Evolutionary conservation across 345 rosid genomes (phyloP).

Genomic region (Populus davidiana): DNA sequence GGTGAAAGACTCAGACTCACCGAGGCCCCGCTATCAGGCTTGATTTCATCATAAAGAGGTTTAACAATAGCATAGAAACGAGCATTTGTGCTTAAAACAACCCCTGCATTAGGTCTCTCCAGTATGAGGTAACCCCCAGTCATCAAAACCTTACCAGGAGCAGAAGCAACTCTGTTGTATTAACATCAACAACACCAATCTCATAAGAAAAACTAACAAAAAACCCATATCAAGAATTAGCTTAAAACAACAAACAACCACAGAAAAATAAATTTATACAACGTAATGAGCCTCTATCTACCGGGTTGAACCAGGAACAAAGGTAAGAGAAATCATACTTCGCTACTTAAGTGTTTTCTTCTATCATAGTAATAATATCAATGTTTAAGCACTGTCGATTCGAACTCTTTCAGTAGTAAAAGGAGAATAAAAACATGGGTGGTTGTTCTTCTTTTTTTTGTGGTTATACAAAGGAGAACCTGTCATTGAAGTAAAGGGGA

Average conservation of each 20-base stretch:
- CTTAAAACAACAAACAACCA: neutral
- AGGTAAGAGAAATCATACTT: neutral
- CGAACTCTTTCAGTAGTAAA: neutral
- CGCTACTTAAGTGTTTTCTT: neutral
- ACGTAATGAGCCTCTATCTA: neutral
- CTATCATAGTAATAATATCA: neutral
- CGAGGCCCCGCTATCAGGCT: conserved; percentile 87
- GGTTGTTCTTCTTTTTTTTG: too few species aligned
- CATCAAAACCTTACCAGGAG: conserved; percentile 96
- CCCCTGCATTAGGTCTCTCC: conserved; percentile 93
- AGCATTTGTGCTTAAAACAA: conserved; percentile 87
- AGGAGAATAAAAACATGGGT: neutral
- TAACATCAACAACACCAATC: neutral
- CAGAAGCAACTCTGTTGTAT: conserved; percentile 76
- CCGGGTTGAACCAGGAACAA: neutral
- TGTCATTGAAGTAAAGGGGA: neutral
- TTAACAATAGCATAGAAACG: conserved; percentile 87
- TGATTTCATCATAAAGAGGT: conserved; percentile 61
- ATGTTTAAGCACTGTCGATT: too few species aligned
- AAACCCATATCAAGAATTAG: neutral
- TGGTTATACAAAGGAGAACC: neutral
- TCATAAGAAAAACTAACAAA: neutral
- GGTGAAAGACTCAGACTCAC: conserved; percentile 35
- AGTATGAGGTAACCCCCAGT: conserved; percentile 89
- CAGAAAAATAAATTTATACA: neutral